phyloP scores from a whole-genome alignment of 768 basidiomycete species.

The Tremella yokohamensis region DNA sequence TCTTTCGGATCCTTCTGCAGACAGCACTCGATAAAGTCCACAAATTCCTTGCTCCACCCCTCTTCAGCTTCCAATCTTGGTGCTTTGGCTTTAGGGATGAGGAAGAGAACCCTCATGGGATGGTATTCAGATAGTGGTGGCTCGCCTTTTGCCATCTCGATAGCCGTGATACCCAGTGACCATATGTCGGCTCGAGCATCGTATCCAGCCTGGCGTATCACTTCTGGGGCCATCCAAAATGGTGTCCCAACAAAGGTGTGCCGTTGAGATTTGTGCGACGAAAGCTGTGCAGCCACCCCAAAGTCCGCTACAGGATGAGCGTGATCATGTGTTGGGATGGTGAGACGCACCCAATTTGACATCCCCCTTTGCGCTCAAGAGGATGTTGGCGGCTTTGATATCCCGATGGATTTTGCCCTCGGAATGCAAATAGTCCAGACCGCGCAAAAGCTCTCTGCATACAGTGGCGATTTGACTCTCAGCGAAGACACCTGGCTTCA shows the following conservation, averaged over 20 bases:
- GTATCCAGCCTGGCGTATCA: conserved; percentile 95
- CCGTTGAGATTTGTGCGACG: conserved; percentile 70
- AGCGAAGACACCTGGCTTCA: conserved; percentile 84
- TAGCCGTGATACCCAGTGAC: conserved; percentile 95
- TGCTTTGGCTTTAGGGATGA: conserved; percentile 94
- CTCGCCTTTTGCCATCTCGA: conserved; percentile 96
- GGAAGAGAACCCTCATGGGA: conserved; percentile 95
- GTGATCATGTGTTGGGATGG: neutral
- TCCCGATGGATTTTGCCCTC: conserved; percentile 97
- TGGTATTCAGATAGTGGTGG: conserved; percentile 96
- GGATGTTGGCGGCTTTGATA: conserved; percentile 96
- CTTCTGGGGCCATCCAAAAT: conserved; percentile 98
- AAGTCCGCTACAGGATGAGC: conserved; percentile 70
- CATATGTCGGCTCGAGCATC: conserved; percentile 95
- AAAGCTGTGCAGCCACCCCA: conserved; percentile 95
- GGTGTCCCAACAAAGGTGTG: conserved; percentile 84
- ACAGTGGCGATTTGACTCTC: conserved; percentile 94
- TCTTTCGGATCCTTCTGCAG: conserved; percentile 83
- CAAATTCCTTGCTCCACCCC: conserved; percentile 73
- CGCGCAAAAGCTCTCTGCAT: conserved; percentile 84
- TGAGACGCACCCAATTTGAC: conserved; percentile 68
- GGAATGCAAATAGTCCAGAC: conserved; percentile 91
- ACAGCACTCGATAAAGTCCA: conserved; percentile 86
- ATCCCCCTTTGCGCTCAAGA: conserved; percentile 82
- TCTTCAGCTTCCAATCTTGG: conserved; percentile 75